Conservation (phyloP, 805 yeast genomes). For the Nakazawaea anatomiae region DNA sequence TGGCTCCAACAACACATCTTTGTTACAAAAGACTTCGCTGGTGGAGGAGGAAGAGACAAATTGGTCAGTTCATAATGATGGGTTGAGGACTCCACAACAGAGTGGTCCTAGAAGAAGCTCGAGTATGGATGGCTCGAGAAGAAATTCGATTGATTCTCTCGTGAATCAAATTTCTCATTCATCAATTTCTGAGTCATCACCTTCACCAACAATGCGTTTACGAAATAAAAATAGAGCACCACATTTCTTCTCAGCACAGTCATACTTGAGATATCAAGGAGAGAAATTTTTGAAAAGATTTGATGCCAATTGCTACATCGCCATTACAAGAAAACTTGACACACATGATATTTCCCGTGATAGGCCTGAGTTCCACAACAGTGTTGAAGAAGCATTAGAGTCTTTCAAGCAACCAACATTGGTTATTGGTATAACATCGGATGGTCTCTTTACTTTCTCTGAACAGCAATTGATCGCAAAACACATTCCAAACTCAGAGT, state of each 20-base stretch:
- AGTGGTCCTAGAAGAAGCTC: slow-evolving; percentile 6
- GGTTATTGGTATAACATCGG: slow-evolving; percentile 85
- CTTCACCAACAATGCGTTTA: slow-evolving; percentile 23
- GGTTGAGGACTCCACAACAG: slow-evolving; percentile 24
- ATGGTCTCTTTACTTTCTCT: slow-evolving; percentile 85
- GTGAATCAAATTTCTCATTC: neutral
- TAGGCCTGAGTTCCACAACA: slow-evolving; percentile 35
- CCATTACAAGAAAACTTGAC: slow-evolving; percentile 89
- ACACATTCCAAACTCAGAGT: slow-evolving; percentile 59
- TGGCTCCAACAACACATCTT: neutral
- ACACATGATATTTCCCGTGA: slow-evolving; percentile 92
- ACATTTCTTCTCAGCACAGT: slow-evolving; percentile 88
- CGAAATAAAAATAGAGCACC: slow-evolving; percentile 33
- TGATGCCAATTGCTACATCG: slow-evolving; percentile 95
- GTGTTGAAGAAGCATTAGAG: slow-evolving; percentile 45
- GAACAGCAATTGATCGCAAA: slow-evolving; percentile 86
- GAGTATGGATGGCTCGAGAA: neutral
- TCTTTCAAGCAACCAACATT: slow-evolving; percentile 70
- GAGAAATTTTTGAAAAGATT: slow-evolving; percentile 82
- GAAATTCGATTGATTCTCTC: slow-evolving; percentile 1
- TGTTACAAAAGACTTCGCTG: too few species aligned
- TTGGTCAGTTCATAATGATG: slow-evolving; percentile 87
- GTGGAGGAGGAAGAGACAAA: slow-evolving; percentile 27
- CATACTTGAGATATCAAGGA: slow-evolving; percentile 91
- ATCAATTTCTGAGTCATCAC: neutral